Evolutionary conservation across 768 basidiomycete genomes (phyloP), one percentile per base, ranked within the genome.

Genomic region (Hydnomerulius pinastri): DNA sequence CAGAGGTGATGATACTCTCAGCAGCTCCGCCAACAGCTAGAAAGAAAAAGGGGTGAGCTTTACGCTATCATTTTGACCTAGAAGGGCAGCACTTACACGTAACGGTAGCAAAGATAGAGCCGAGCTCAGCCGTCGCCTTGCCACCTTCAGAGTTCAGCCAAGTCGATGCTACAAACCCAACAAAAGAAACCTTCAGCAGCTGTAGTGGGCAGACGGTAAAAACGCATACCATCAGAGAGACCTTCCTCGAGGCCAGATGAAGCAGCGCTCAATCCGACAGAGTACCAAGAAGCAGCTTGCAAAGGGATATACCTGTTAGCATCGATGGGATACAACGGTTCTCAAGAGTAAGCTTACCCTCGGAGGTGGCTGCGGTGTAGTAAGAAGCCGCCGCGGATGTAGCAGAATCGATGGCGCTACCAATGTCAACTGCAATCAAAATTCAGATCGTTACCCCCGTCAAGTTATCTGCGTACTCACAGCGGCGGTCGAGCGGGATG

Each of bases 1-100:
- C 75, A 35, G 77, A 80, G 13, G 81, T 83, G 24, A 87, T 66
- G 17, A 87, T 62, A 12, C 81, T 87, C 43, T 73, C 67, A 2
- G 71, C 78, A 8, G 68, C 50, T 12, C 79, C 85, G n/a, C 72
- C 82, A 48, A 75, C 59, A 25, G 83, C 86, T 87, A 44, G 40
- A 39, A 6, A 42, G 18, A 5, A 23, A 11, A 40, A 39, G 27
- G 48, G 9, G 20, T 44, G 15, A 48, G 41, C n/a, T 12, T 39
- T n/a, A 28, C 24, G 24, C 41, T 40, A 12, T 12, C 24, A 13
- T 20, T 2, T 9, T 8, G 11, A 29, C 17, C 1, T 27, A 39
- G 17, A 38, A 18, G 11, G 33, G 51, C 29, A 18, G 48, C 36
- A 63, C 65, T 41, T 8, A 69, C 73, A 65, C 24, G 59, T 63